A percentile compares a stretch with the other conserved stretches of the same genome.
Conservation (phyloP, 768 basidiomycete species). For the Termitomyces sp. region DNA sequence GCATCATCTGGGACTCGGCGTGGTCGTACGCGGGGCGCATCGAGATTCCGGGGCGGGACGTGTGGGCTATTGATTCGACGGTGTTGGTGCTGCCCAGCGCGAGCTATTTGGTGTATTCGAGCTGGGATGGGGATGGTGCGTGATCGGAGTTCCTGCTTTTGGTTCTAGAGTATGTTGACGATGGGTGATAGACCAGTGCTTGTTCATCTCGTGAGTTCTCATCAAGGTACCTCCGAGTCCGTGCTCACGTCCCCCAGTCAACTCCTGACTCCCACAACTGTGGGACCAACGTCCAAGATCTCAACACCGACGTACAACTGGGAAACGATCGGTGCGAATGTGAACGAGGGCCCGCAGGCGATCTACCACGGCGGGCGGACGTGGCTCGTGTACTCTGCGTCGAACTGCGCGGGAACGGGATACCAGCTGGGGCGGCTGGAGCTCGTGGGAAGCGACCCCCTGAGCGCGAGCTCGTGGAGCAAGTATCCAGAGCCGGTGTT, state of each 20-base stretch:
- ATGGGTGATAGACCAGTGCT: conserved; percentile 28
- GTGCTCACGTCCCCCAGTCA: conserved; percentile 14
- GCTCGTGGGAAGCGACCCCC: conserved; percentile 27
- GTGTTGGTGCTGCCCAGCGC: conserved; percentile 20
- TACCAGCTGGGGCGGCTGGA: conserved; percentile 28
- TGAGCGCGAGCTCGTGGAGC: conserved; percentile 27
- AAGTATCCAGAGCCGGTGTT: conserved; percentile 27
- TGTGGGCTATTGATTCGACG: conserved; percentile 32
- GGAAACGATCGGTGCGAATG: conserved; percentile 28
- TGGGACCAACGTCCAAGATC: conserved; percentile 29
- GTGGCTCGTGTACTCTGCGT: conserved; percentile 29
- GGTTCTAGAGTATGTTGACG: not conserved
- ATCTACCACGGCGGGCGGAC: conserved; percentile 28
- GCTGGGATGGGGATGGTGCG: conserved; percentile 28
- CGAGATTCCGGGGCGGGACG: conserved; percentile 28
- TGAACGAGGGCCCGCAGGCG: conserved; percentile 31
- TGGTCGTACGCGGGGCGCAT: conserved; percentile 31
- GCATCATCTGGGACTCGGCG: conserved; percentile 27
- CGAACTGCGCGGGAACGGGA: conserved; percentile 27
- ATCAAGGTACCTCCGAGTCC: too few species aligned
- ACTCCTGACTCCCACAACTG: conserved; percentile 27
- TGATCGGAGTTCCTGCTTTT: too few species aligned
- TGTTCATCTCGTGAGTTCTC: conserved; percentile 23
- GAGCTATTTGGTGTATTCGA: conserved; percentile 29
- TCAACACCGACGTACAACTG: conserved; percentile 28